Evolutionary conservation across 1,139 yeast genomes (phyloP), one percentile per base, ranked within the genome.

Genomic region (Kodamaea sp.): DNA sequence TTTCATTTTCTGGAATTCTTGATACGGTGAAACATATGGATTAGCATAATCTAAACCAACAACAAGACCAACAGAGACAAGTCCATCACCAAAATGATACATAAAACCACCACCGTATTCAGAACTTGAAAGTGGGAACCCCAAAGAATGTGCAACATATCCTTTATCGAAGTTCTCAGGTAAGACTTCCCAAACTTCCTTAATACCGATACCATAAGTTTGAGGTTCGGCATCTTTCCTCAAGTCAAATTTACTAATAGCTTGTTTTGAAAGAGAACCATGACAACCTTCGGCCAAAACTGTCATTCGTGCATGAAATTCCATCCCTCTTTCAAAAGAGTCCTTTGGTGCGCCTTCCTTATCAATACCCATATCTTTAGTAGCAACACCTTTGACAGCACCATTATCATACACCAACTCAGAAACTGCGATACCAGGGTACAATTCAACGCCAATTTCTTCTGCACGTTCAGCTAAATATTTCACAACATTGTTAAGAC

Each of bases 211-310:
- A 9, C 98, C 98, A 60, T 92, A 92, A 0, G 97, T 89, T 65
- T 92, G 98, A 5, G 84, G 81, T 45, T 82, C 80, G 27, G 74
- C 65, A 37, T 81, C 75, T 38, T 74, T 73, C 43, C 97, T 75
- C 41, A 92, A 67, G 34, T 81, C 71, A 60, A 65, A 92, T 52
- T 82, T 79, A 40, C 75, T 65, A 42, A 90, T 83, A 1, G 79
- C 81, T 54, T 84, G 78, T 58, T 92, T 90, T 8, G 92, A 72
- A 40, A 92, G 68, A 1, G 97, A 89, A 0, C 98, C 98, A 62
- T 89, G 97, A 58, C 98, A 92, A 20, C 98, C 98, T 64, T 92
- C 98, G 2, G 96, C 96, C 38, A 92, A 73, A 15, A 92, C 83
- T 0, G 97, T 90, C 44, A 82, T 70, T 53, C 90, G 76, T 2